Evolutionary conservation across 305 asterid genomes (phyloP), one percentile per base, ranked within the genome.

Genomic region (Plantago coronopus): DNA sequence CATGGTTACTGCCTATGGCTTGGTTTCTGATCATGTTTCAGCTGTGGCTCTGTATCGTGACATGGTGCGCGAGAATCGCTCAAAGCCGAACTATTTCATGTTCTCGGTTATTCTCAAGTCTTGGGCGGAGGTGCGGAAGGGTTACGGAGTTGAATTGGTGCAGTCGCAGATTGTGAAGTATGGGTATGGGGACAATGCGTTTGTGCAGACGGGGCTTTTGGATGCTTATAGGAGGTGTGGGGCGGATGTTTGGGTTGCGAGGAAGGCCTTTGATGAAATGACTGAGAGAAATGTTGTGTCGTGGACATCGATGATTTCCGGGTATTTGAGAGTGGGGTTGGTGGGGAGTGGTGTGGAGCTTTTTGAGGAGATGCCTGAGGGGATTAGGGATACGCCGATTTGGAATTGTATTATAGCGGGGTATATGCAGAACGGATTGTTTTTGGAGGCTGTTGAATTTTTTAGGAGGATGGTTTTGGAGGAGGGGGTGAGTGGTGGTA

Each of bases 261-360:
- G 87, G 67, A 74, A 66, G 70, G 61, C 87, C 83, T 90, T 90
- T 46, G 91, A 90, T 71, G 89, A 75, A 83, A 87, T 90, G 74
- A 43, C 87, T 66, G 95, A 80, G 0, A 83, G 81, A 46, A 83
- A 69, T 61, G 86, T 87, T 48, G 82, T 85, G 45, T 66, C 95
- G 1, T 87, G 95, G 96, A 90, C 96, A n/a, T 91, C 95, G 1
- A 83, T 90, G 96, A 74, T 87, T 57, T 80, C 95, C 1, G 88
- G 86, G 42, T 90, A 83, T 57, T 61, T 74, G 20, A 82, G 84
- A 74, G 81, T 73, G n/a, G 95, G 96, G 57, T 48, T 62, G 68
- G 43, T 87, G 57, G 85, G 78, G 60, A 75, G 67, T 77, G 95
- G 94, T 14, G 57, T 90, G 48, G 63, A 70, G 50, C 71, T 87